Evolutionary conservation across 176 grass and related monocot species (phyloP).

Genomic region (Coix lacrymajobi): DNA sequence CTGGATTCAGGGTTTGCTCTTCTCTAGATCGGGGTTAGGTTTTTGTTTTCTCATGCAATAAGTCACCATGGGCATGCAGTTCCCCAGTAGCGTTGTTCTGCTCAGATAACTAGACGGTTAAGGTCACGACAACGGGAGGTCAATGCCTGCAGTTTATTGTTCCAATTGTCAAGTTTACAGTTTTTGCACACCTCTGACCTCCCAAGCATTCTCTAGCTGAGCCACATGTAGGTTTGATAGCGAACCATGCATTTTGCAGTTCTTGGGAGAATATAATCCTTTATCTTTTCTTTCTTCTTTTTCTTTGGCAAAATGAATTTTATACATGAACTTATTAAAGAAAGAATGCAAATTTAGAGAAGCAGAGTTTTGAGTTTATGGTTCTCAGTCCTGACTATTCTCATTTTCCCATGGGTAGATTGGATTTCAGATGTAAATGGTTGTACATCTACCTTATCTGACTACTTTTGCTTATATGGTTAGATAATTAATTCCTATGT

Average conservation of each 20-base stretch:
- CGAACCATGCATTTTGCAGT: neutral
- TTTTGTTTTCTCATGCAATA: neutral
- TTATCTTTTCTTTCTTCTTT: neutral
- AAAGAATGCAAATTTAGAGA: neutral
- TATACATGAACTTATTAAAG: neutral
- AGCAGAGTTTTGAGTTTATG: neutral
- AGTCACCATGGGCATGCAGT: neutral
- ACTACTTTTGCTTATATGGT: neutral
- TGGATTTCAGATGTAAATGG: conserved; percentile 7
- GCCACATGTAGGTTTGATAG: neutral
- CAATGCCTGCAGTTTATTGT: neutral
- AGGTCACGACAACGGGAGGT: neutral
- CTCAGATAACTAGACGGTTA: neutral
- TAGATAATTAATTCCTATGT: neutral
- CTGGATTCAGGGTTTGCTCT: neutral
- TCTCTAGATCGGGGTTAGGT: neutral
- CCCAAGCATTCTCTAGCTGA: neutral
- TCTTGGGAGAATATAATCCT: neutral
- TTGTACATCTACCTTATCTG: neutral
- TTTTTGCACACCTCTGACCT: neutral
- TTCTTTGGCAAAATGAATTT: neutral
- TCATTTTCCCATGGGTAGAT: neutral
- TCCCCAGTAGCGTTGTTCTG: neutral
- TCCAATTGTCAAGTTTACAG: neutral
- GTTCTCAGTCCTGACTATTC: neutral